Conservation (phyloP, 2,329 filamentous ascomycete species). For the Penicillium sclerotigenum region DNA sequence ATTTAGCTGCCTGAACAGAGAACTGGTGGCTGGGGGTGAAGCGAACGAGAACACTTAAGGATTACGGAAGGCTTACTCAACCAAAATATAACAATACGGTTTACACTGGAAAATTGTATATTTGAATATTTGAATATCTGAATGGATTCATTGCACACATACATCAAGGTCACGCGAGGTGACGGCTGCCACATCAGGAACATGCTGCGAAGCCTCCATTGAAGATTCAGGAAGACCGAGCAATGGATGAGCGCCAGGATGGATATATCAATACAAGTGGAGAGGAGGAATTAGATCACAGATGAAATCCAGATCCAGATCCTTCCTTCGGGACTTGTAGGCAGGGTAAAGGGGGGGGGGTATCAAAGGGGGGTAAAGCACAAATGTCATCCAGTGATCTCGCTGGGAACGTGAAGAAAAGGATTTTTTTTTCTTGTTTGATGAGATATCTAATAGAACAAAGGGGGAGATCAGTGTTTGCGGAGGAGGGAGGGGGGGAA, state of each 20-base stretch:
- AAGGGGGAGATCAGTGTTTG: conserved; percentile 7
- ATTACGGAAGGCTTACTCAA: no score
- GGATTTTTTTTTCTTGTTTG: conserved; percentile 15
- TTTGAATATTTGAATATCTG: conserved; percentile 3
- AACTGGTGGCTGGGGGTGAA: not conserved
- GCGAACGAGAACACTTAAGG: no score
- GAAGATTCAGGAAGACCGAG: not conserved
- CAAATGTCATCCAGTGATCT: conserved; percentile 11
- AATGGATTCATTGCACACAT: conserved; percentile 14
- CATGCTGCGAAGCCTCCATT: conserved; percentile 5
- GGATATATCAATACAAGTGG: conserved; percentile 14
- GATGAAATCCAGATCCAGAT: not conserved
- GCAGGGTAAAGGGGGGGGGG: conserved; percentile 11
- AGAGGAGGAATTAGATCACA: not conserved
- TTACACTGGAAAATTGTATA: not conserved
- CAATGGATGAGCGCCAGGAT: conserved; percentile 33
- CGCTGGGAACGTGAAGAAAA: conserved; percentile 9
- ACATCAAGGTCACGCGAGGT: conserved; percentile 29
- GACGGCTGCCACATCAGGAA: conserved; percentile 37
- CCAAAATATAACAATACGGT: no score
- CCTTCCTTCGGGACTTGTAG: not conserved
- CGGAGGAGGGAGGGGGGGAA: not conserved
- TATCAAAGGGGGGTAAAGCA: conserved; percentile 12
- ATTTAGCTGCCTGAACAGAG: not conserved
- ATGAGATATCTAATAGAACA: conserved; percentile 16